Percentiles rank a stretch among this genome's conserved stretches.
These are phyloP conservation scores for Eimeria falciformis DNA, from an alignment of 169 alveolate species.

Conservation along the genomic window DNA sequence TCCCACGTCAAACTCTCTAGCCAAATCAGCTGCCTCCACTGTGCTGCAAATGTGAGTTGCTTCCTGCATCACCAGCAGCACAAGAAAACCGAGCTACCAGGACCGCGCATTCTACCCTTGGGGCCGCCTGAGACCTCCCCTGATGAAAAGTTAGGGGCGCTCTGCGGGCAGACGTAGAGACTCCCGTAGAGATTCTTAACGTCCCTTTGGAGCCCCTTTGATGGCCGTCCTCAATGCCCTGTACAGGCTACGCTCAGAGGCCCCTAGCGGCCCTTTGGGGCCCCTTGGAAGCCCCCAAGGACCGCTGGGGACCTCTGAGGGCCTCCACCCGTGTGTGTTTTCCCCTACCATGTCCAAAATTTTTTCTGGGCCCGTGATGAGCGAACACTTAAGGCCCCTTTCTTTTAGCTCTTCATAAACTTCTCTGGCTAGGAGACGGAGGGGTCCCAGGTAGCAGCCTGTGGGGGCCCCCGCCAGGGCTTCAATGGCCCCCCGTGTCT, in stretches of 20 bases:
- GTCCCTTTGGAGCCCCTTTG: too few species aligned
- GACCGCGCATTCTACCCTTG: too few species aligned
- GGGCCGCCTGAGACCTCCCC: too few species aligned
- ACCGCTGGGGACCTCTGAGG: background rate
- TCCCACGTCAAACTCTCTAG: slow-evolving; percentile 89
- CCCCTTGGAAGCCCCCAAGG: too few species aligned
- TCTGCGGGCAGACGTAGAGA: too few species aligned
- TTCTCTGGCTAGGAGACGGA: slow-evolving; percentile 94
- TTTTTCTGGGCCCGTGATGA: slow-evolving; percentile 94
- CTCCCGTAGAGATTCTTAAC: too few species aligned
- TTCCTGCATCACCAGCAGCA: slow-evolving; percentile 63
- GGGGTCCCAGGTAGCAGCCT: slow-evolving; percentile 95
- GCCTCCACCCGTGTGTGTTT: background rate
- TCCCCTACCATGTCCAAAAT: slow-evolving; percentile 65
- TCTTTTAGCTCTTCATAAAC: slow-evolving; percentile 85
- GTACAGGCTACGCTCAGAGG: too few species aligned
- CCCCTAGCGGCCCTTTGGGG: too few species aligned
- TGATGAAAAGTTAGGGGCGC: too few species aligned
- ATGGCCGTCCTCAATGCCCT: too few species aligned
- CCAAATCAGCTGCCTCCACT: slow-evolving; percentile 90
- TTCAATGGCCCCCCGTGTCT: slow-evolving; percentile 91
- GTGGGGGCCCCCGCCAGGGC: slow-evolving; percentile 85
- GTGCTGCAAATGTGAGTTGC: slow-evolving; percentile 93
- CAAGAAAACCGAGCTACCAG: background rate
- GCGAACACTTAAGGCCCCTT: slow-evolving; percentile 84